Conservation (phyloP, 2,329 filamentous ascomycete species). For the Penicillium vulpinum region DNA sequence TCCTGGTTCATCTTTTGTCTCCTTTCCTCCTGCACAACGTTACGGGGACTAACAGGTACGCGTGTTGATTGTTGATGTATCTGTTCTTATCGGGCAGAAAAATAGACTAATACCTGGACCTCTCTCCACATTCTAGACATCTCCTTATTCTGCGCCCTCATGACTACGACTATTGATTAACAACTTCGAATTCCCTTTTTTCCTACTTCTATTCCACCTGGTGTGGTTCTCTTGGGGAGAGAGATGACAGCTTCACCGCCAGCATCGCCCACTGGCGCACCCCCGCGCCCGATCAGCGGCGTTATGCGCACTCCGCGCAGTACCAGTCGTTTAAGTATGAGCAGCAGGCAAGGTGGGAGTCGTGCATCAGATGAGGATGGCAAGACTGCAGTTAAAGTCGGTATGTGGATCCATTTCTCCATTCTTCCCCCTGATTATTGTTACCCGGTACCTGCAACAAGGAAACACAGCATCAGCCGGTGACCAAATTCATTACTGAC, state of each 20-base stretch:
- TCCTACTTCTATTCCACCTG: conserved; percentile 16
- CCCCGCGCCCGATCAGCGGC: conserved; percentile 75
- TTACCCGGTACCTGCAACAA: background rate
- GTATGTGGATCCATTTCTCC: conserved; percentile 59
- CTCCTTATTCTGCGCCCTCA: conserved; percentile 18
- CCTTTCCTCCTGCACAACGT: conserved; percentile 8
- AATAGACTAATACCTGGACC: conserved; percentile 3
- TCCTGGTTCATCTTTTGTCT: conserved; percentile 10
- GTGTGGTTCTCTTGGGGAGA: conserved; percentile 17
- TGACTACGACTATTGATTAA: conserved; percentile 15
- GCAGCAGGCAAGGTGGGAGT: conserved; percentile 72
- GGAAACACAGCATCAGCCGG: background rate
- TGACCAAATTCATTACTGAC: conserved; percentile 1
- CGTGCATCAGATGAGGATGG: conserved; percentile 85
- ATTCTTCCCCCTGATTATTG: background rate
- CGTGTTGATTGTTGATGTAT: background rate
- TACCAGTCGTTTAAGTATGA: conserved; percentile 80
- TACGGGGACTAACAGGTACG: background rate
- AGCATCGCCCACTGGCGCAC: conserved; percentile 59
- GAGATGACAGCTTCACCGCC: conserved; percentile 70
- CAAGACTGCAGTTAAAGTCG: conserved; percentile 92
- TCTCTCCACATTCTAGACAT: conserved; percentile 22
- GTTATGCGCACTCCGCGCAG: conserved; percentile 76
- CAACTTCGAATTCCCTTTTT: background rate
- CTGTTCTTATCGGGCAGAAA: background rate